Evolutionary conservation across 352 stramenopile genomes (phyloP).

Genomic region (Peronospora destructor): DNA sequence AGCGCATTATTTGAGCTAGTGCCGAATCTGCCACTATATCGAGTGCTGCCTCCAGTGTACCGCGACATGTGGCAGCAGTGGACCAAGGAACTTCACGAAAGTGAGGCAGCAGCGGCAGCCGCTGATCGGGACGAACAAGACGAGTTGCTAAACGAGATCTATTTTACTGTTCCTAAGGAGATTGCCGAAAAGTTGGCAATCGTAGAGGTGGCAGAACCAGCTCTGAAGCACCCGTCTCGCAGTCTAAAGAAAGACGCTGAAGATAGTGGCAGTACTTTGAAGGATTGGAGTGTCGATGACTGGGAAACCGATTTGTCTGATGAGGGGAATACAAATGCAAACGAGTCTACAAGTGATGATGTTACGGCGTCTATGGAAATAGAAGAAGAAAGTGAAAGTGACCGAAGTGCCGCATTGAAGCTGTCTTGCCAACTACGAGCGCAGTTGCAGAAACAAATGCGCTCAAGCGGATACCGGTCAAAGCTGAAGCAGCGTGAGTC

Average conservation of each 20-base stretch:
- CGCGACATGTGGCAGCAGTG: conserved; percentile 84
- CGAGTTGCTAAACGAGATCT: conserved; percentile 43
- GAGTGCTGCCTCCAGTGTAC: conserved; percentile 83
- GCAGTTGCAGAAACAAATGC: conserved; percentile 33
- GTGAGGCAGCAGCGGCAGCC: conserved; percentile 28
- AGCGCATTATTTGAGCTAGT: conserved; percentile 85
- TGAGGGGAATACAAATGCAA: conserved; percentile 7
- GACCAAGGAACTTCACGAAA: conserved; percentile 36
- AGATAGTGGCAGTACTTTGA: conserved; percentile 12
- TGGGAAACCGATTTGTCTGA: conserved; percentile 63
- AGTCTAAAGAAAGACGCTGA: conserved; percentile 5
- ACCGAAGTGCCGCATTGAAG: conserved; percentile 11
- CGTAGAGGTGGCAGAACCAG: conserved; percentile 9
- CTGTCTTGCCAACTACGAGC: conserved; percentile 35
- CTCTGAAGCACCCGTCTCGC: background rate
- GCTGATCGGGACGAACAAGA: conserved; percentile 47
- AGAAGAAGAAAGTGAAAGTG: conserved; percentile 21
- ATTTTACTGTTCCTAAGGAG: conserved; percentile 41
- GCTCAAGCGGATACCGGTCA: conserved; percentile 30
- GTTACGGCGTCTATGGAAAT: background rate
- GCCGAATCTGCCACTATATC: conserved; percentile 81
- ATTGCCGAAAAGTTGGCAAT: conserved; percentile 34
- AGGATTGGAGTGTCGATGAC: conserved; percentile 63
- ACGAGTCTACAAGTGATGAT: conserved; percentile 5
- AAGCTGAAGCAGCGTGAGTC: conserved; percentile 40